Evolutionary conservation across 768 basidiomycete genomes (phyloP).

Genomic region (Megacollybia marginata): DNA sequence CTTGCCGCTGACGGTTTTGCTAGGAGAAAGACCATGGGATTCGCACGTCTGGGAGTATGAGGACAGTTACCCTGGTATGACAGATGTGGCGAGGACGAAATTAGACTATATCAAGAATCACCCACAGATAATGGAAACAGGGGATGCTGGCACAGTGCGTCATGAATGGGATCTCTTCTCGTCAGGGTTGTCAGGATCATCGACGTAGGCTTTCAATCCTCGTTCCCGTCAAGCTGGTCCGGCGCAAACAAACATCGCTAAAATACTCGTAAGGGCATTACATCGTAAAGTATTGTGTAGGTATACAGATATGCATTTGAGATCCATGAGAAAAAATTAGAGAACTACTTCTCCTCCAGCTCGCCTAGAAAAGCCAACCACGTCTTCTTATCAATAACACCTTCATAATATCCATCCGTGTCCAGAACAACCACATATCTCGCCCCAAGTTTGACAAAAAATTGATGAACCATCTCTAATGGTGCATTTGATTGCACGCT

Average conservation of each 20-base stretch:
- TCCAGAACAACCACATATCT: constrained; percentile 85
- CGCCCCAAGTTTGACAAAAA: constrained; percentile 91
- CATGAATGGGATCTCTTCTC: too few relatives aligned
- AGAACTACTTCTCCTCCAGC: constrained; percentile 52
- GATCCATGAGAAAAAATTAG: not conserved
- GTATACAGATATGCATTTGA: not conserved
- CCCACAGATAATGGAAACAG: too few relatives aligned
- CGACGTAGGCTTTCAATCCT: too few relatives aligned
- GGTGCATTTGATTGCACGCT: constrained; percentile 80
- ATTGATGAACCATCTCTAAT: constrained; percentile 86
- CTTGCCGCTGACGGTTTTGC: too few relatives aligned
- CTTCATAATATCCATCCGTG: constrained; percentile 77
- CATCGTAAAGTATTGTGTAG: not conserved
- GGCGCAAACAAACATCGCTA: not conserved
- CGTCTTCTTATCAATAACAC: constrained; percentile 88
- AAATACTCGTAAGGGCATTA: not conserved
- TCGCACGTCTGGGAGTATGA: too few relatives aligned
- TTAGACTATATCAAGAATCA: too few relatives aligned
- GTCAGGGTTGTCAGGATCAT: too few relatives aligned
- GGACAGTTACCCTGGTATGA: too few relatives aligned
- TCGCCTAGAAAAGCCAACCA: constrained; percentile 86
- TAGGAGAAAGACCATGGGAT: too few relatives aligned
- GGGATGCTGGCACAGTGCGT: too few relatives aligned
- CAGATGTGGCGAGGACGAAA: too few relatives aligned
- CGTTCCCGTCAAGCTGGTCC: too few relatives aligned